Base-by-base conservation (phyloP, 2,329 filamentous ascomycete species). In the Pleomassaria siparia region DNA sequence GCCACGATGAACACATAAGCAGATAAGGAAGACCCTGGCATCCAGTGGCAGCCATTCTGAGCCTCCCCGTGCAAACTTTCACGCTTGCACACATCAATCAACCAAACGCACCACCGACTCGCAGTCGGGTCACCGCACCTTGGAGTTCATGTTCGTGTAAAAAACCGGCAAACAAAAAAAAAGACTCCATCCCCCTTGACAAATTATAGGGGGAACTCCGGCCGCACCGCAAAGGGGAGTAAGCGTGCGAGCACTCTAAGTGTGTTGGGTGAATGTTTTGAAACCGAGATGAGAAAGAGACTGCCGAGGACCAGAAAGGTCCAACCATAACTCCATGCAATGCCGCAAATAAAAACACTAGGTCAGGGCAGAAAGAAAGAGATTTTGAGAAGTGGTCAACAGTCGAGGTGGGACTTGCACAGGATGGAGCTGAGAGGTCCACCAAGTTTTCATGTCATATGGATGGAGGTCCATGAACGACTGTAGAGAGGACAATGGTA, bases 271-370 rank as follows among this genome's bases (percentile, higher is more conserved):
- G 49, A 46, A 56, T 56, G 57, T 59, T 66, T 68, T 66, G 50
- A 56, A 61, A 56, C 55, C 44, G n/a, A 49, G 52, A 29, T 29
- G 49, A 54, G 57, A 53, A 51, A 54, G 43, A 54, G 53, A 49
- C 56, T 55, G 44, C 59, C 60, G 51, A 45, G 15, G 13, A 43
- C 20, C 15, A 4, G n/a, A 29, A 29, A 44, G 46, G 41, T 28
- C 48, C 48, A 37, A 53, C 55, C 63, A 63, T 46, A 58, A 71
- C 67, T 59, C 67, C 67, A 59, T 69, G 67, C 67, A 69, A 71
- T 71, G 67, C 67, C 67, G 67, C 66, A 69, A 57, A 61, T 59
- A 53, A 57, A 55, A 59, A 51, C 58, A 49, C 24, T 24, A 35
- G 22, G 5, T 30, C 49, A 52, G 40, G 30, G 37, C 49, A 56